Evolutionary conservation across 768 basidiomycete genomes (phyloP), one percentile per base, ranked within the genome.

Genomic region (Leccinum sublutescens): DNA sequence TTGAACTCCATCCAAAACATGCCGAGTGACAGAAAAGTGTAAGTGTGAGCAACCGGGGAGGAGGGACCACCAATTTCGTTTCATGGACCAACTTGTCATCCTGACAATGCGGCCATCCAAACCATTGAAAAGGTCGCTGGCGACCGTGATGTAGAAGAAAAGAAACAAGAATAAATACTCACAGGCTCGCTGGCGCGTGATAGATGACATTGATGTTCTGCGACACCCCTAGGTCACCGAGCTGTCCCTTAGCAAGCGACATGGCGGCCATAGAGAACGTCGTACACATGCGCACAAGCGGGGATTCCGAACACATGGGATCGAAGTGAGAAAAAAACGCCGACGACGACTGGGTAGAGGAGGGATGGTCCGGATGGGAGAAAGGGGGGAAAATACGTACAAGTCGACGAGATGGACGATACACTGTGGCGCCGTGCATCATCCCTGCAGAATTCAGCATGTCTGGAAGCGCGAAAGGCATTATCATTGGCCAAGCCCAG

Each of bases 121-220:
- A 21, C 55, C 21, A 57, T 27, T 14, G 10, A 2, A 29, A 5
- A 17, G 17, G 34, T 11, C 17, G 2, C 23, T 33, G 23, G 45
- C 25, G 19, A 21, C 6, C n/a, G 14, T 25, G 21, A 11, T 9
- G 8, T 4, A 9, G 17, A 17, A 40, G 23, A 23, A 27, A 29
- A 50, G 4, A 14, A 19, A 34, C 23, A 17, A 17, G 3, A 55
- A 45, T 8, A 29, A 34, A 56, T 6, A 72, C 78, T 49, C 62
- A 76, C 83, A 71, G 55, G 19, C 66, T 58, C 1, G 78, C 80
- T 1, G 76, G 71, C 4, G 76, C 70, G 62, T 84, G 80, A 60
- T 77, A 83, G n/a, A 77, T 61, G 2, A 73, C 69, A 55, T 82
- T 77, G 63, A 84, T 79, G 2, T 66, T 74, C 54, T 79, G 79